Base-by-base conservation (phyloP, 140 eudicot species). In the Senecio squalidus region DNA sequence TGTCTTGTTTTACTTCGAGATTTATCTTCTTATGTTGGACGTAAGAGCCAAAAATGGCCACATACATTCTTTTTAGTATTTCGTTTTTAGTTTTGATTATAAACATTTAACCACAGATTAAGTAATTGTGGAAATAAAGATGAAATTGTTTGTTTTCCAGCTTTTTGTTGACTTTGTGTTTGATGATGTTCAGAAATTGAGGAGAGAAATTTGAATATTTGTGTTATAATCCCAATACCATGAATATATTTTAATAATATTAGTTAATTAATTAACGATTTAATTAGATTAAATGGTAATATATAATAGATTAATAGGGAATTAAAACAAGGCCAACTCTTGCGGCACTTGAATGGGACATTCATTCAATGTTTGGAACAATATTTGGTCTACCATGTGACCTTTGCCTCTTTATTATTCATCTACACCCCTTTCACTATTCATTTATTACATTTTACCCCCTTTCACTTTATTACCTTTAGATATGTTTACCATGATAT, bases 351-450 rank as follows among this genome's bases (percentile, higher is more conserved):
- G 49, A 61, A 70, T 46, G 73, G 89, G 78, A 70, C 58, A 66
- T 48, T 55, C 59, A 66, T 57, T 60, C 64, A 63, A 59, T 76
- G 72, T 66, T 66, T 73, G 75, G 75, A 60, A 48, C 59, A 57
- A 69, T 69, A 55, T 51, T 70, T 71, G 66, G 75, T 65, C 70
- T 68, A 60, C 71, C 75, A 81, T 70, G 82, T 80, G 80, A 80
- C 87, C 60, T 60, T 7, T 76, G 77, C 68, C 30, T 66, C 50
- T 64, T 56, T 51, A 36, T 46, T 64, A 50, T 63, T 49, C 4
- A 0, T 9, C 48, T 31, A 5, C 3, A 45, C 62, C 55, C 60
- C 55, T 31, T 56, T 65, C 16, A 57, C n/a, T 49, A 18, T 57
- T 38, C 6, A 22, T 31, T 4, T 21, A 58, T 43, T 70, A 3